Conservation (phyloP, 306 rosid species). For the Datisca glomerata region DNA sequence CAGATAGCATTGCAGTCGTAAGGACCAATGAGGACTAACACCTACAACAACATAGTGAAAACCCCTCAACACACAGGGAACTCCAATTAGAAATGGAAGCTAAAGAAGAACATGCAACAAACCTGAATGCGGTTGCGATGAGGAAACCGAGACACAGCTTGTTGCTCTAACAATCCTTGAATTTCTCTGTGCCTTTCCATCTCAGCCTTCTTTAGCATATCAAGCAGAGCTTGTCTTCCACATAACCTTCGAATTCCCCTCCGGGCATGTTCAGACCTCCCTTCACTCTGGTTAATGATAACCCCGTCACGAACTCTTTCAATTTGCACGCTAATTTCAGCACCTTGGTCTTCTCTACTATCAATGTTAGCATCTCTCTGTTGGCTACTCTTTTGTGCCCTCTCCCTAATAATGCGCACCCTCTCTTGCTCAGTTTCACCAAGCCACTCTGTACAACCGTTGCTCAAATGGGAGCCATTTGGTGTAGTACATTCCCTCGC, state of each 20-base stretch:
- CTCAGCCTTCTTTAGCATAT: slow-evolving; percentile 78
- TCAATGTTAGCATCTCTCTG: slow-evolving; percentile 43
- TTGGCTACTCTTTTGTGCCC: slow-evolving; percentile 72
- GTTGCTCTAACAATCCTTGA: slow-evolving; percentile 54
- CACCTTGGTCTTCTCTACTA: slow-evolving; percentile 51
- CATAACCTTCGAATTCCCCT: slow-evolving; percentile 69
- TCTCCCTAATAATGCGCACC: slow-evolving; percentile 71
- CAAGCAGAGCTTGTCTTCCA: slow-evolving; percentile 89
- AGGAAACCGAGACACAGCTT: slow-evolving; percentile 68
- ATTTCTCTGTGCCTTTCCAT: slow-evolving; percentile 68
- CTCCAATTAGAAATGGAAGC: slow-evolving; percentile 5
- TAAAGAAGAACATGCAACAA: slow-evolving; percentile 3
- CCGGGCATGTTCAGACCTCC: slow-evolving; percentile 40
- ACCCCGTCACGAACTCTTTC: slow-evolving; percentile 51
- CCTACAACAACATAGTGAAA: background rate
- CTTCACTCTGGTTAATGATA: slow-evolving; percentile 52
- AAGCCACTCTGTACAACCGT: slow-evolving; percentile 44
- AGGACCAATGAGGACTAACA: no score
- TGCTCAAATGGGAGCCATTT: slow-evolving; percentile 31
- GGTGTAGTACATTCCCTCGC: slow-evolving; percentile 37
- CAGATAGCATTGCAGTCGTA: no score
- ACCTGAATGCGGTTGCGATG: slow-evolving; percentile 99
- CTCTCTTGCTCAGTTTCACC: slow-evolving; percentile 91
- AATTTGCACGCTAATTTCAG: slow-evolving; percentile 40
- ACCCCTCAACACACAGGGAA: background rate